phyloP scores from a whole-genome alignment of 805 yeast genomes.

The Scheffersomyces ergatensis region DNA sequence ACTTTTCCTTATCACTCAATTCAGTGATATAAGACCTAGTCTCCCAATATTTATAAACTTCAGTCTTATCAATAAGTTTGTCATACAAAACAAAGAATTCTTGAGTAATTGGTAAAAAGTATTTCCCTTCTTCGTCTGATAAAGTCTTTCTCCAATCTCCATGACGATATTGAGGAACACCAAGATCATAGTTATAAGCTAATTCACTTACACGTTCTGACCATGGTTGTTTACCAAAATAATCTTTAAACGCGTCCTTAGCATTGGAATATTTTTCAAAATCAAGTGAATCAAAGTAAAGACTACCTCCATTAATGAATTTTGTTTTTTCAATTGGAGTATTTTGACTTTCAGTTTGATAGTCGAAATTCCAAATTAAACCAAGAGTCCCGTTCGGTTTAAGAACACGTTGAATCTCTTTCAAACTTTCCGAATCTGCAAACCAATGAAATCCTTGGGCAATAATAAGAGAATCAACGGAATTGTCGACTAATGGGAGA shows the following conservation, averaged over 20 bases:
- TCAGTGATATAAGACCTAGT: conserved; percentile 55
- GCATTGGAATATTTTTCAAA: conserved; percentile 3
- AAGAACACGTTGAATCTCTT: conserved; percentile 51
- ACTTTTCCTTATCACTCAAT: conserved; percentile 34
- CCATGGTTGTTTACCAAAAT: conserved; percentile 30
- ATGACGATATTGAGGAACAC: conserved; percentile 57
- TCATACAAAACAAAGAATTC: conserved; percentile 32
- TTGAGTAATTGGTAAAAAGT: conserved; percentile 30
- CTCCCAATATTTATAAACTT: conserved; percentile 50
- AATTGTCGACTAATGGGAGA: conserved; percentile 43
- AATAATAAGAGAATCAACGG: conserved; percentile 48
- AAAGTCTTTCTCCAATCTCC: conserved; percentile 46
- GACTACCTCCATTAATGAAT: conserved; percentile 5
- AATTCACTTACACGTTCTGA: conserved; percentile 30
- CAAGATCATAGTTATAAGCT: conserved; percentile 33
- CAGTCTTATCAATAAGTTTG: conserved; percentile 26
- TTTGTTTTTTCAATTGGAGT: conserved; percentile 1
- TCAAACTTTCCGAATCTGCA: conserved; percentile 45
- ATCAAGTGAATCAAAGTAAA: conserved; percentile 5
- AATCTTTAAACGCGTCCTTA: conserved; percentile 8
- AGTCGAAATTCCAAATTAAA: conserved; percentile 59
- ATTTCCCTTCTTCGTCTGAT: conserved; percentile 15
- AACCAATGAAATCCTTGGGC: conserved; percentile 74
- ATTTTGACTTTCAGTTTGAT: conserved; percentile 11
- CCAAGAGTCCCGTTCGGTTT: conserved; percentile 49